Evolutionary conservation across 2,329 filamentous ascomycete species (phyloP), one percentile per base, ranked within the genome.

Genomic region (Alternaria dauci): DNA sequence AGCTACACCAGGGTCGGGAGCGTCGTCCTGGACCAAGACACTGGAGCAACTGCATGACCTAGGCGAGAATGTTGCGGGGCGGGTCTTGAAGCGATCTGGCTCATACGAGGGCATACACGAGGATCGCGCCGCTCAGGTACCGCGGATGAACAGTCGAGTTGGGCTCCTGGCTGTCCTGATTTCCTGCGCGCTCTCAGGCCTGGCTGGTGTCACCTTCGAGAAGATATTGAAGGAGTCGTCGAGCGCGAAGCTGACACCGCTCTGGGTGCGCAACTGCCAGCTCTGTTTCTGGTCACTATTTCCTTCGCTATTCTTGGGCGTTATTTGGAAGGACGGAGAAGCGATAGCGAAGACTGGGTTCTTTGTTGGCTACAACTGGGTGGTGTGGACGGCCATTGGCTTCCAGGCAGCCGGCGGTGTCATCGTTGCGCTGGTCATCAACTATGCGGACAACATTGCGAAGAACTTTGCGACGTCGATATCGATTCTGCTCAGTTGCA

Each of bases 231-330:
- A 96, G 77, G 91, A 97, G 67, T 91, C 91, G n/a, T 85, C 87
- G 0, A 65, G 59, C 8, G 85, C 86, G 2, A 86, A 88, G 48
- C 89, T 88, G 11, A 89, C 89, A 6, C 94, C 92, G 0, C 85
- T 98, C 14, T 99, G 95, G 95, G 89, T 95, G 43, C 89, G 95
- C 63, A 99, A 98, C 76, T 91, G 97, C 47, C 95, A 99, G 78
- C 83, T 99, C 25, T 94, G 93, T 1, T 92, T 97, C 74, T 99
- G 97, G 81, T 97, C 94, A 1, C 83, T 98, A 1, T 94, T 97
- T 71, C 93, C 94, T 0, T 91, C 94, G 1, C 83, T 97, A 0
- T 88, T 98, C 58, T 85, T 96, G 53, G 95, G 94, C 1, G 90
- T 98, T 6, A 81, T 96, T 3, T 91, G 92, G 80, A 91, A 93